Evolutionary conservation across 1,284 basidiomycete genomes (phyloP), one percentile per base, ranked within the genome.

Genomic region (Papiliotrema terrestris): DNA sequence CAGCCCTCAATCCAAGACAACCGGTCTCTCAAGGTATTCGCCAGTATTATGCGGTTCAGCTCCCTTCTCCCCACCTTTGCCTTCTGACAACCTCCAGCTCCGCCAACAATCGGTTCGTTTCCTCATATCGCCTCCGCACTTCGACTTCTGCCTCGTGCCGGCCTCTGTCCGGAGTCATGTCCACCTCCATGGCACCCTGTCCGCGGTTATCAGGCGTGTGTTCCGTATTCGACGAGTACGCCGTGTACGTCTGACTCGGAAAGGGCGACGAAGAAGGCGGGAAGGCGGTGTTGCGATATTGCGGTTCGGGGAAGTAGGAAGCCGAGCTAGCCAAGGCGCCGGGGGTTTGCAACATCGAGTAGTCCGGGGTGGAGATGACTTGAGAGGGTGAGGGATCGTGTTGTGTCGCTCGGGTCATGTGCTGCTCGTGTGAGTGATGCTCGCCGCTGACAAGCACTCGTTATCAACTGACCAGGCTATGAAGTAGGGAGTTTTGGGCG

Each of bases 51-150:
- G n/a, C n/a, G n/a, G n/a, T 17, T 41, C 39, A 41, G 20, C 20
- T 20, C 35, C 45, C 49, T n/a, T 66, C 59, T 0, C 66, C 65
- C 65, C 63, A 67, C 43, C 68, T 52, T 32, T 46, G 45, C 22
- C 65, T 37, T 26, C 73, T 58, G 2, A 61, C 67, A 3, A 75
- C 61, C n/a, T 67, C 71, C 41, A 75, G 58, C 47, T 71, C 67
- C 5, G 65, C 71, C 23, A 75, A 60, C 23, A 75, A 55, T 29
- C 68, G 60, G 62, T 75, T 75, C 17, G 73, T 56, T 56, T 73
- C 71, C 50, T 75, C 73, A 45, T 75, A 75, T 25, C 66, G 51
- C 11, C 48, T 60, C 45, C 56, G 65, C 19, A 69, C 65, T 14
- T 62, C 59, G 15, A 51, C 60, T 20, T 60, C 59, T 17, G 38